A percentile compares a stretch with the other conserved stretches of the same genome.
Conservation (phyloP, 1,284 basidiomycete species). For the Microbotryum lychnidis-dioicae region DNA sequence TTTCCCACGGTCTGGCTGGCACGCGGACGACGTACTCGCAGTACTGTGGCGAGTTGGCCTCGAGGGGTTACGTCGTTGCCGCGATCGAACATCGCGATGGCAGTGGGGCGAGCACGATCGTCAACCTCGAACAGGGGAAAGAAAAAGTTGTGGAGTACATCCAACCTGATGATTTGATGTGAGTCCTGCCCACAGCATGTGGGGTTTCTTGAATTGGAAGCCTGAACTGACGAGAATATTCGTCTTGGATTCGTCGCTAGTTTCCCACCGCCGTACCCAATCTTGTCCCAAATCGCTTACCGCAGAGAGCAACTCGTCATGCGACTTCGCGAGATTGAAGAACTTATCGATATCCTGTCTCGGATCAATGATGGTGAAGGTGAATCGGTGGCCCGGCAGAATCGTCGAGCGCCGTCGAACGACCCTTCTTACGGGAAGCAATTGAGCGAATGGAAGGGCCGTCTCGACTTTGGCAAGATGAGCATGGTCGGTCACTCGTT, state of each 20-base stretch:
- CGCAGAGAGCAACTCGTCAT: conserved; percentile 46
- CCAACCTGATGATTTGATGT: conserved; percentile 50
- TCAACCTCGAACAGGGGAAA: conserved; percentile 17
- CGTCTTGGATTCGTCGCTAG: neutral
- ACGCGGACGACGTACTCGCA: conserved; percentile 59
- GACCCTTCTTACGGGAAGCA: neutral
- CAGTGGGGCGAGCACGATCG: conserved; percentile 49
- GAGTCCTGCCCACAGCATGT: conserved; percentile 31
- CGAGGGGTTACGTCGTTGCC: conserved; percentile 64
- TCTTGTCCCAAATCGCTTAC: conserved; percentile 41
- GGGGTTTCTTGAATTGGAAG: too few species aligned
- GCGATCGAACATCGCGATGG: conserved; percentile 72
- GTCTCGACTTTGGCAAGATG: conserved; percentile 29
- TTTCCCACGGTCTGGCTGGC: conserved; percentile 74
- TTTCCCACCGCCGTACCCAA: conserved; percentile 38
- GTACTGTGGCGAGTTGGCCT: conserved; percentile 59
- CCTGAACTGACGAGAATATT: neutral
- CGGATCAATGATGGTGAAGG: conserved; percentile 37
- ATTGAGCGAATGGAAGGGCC: conserved; percentile 31
- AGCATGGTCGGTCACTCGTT: conserved; percentile 37
- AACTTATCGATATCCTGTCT: conserved; percentile 39
- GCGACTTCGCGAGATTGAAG: conserved; percentile 44
- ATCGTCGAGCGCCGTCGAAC: conserved; percentile 10
- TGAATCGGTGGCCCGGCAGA: conserved; percentile 19
- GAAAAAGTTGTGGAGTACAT: conserved; percentile 43